Evolutionary conservation across 805 yeast genomes (phyloP).

Genomic region (Suhomyces faveliae): DNA sequence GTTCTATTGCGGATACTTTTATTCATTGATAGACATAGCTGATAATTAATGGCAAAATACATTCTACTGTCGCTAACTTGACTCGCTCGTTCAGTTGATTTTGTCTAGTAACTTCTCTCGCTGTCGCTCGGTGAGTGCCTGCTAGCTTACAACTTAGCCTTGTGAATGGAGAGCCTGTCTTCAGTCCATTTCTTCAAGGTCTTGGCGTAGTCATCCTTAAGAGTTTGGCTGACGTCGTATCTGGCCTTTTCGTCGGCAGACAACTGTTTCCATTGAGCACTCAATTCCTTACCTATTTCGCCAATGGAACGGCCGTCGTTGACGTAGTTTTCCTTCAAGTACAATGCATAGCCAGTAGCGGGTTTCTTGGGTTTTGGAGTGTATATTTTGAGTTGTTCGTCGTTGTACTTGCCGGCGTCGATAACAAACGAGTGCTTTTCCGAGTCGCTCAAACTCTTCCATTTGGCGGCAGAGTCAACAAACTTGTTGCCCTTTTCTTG

Average conservation of each 20-base stretch:
- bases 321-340: slow-evolving; percentile 26
- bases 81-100: no score
- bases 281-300: slow-evolving; percentile 26
- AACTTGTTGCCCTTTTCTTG: slow-evolving; percentile 18
- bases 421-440: slow-evolving; percentile 27
- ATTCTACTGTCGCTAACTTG: no score
- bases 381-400: slow-evolving; percentile 21
- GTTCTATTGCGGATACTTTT: no score
- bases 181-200: slow-evolving; percentile 31
- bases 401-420: slow-evolving; percentile 30
- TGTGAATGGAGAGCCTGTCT: slow-evolving; percentile 20
- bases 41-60: no score
- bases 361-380: slow-evolving; percentile 37
- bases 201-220: slow-evolving; percentile 18
- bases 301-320: slow-evolving; percentile 21
- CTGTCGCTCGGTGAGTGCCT: no score
- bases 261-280: slow-evolving; percentile 32
- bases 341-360: slow-evolving; percentile 28
- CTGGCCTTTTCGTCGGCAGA: slow-evolving; percentile 25
- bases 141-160: neutral
- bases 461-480: slow-evolving; percentile 18
- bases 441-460: slow-evolving; percentile 25
- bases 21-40: no score
- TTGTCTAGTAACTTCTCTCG: no score
- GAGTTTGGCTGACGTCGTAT: slow-evolving; percentile 21